phyloP scores from a whole-genome alignment of 1,284 basidiomycete species.

The Microbotryum saponariae region DNA sequence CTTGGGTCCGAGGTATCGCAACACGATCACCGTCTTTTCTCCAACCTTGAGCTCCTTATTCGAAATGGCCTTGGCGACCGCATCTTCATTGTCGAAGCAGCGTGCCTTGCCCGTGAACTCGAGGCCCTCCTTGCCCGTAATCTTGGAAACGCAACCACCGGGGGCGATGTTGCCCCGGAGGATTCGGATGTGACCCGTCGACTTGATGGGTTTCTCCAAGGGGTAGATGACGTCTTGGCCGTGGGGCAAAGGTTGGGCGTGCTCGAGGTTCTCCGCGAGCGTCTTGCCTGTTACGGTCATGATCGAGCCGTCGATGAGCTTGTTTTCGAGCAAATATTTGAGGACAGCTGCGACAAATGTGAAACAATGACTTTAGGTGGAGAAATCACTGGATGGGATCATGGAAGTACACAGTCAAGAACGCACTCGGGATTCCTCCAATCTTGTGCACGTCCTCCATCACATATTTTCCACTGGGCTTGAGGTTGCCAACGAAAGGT shows the following conservation, averaged over 20 bases:
- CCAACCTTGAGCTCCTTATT: constrained; percentile 76
- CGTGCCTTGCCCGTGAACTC: constrained; percentile 79
- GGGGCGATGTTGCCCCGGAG: constrained; percentile 85
- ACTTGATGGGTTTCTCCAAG: constrained; percentile 75
- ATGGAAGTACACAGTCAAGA: not conserved
- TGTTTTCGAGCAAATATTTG: constrained; percentile 69
- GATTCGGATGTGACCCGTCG: constrained; percentile 80
- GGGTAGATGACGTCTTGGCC: constrained; percentile 77
- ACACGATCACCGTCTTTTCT: constrained; percentile 75
- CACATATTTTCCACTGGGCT: constrained; percentile 76
- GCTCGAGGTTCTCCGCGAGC: constrained; percentile 77
- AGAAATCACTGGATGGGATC: constrained; percentile 36
- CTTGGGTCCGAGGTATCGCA: constrained; percentile 80
- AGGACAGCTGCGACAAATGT: constrained; percentile 56
- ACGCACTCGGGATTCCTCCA: constrained; percentile 75
- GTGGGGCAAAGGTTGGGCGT: constrained; percentile 64
- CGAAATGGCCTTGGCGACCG: constrained; percentile 76
- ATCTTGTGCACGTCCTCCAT: constrained; percentile 90
- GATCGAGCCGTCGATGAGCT: constrained; percentile 72
- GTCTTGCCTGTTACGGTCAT: constrained; percentile 82
- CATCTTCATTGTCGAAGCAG: constrained; percentile 68
- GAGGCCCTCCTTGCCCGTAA: constrained; percentile 91
- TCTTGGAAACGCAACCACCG: constrained; percentile 85
- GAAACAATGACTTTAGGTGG: constrained; percentile 50
- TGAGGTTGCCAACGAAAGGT: constrained; percentile 82